Percentiles rank a stretch among this genome's conserved stretches.
These are phyloP conservation scores for Bigelowiella natans DNA, from an alignment of 78 protist genomes.

Conservation along the genomic window DNA sequence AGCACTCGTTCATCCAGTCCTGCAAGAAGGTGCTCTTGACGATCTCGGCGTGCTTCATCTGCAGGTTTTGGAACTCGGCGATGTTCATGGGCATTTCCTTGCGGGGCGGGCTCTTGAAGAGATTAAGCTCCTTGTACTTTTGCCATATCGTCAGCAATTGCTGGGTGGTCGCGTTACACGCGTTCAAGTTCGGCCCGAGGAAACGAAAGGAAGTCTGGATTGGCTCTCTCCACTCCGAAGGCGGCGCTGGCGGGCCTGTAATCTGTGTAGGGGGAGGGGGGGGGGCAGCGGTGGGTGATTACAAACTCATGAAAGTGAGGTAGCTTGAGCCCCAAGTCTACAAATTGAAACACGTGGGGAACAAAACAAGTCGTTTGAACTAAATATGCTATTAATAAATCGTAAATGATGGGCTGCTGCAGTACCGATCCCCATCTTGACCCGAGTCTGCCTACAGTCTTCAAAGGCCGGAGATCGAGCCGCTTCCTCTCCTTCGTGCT, in stretches of 20 bases:
- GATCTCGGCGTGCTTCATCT: neutral
- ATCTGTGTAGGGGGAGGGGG: too few relatives aligned
- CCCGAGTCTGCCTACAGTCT: too few relatives aligned
- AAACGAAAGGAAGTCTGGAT: neutral
- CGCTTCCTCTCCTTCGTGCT: too few relatives aligned
- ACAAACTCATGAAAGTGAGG: too few relatives aligned
- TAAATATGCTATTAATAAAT: too few relatives aligned
- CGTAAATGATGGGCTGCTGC: too few relatives aligned
- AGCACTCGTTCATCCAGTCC: neutral
- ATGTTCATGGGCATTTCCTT: neutral
- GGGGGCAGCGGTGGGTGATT: too few relatives aligned
- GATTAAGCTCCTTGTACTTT: neutral
- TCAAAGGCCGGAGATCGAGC: too few relatives aligned
- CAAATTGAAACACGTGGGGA: too few relatives aligned
- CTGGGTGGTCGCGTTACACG: neutral
- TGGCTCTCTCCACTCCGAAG: neutral
- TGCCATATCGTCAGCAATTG: neutral
- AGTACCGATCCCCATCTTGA: too few relatives aligned
- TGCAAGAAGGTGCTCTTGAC: neutral
- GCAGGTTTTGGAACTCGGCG: neutral
- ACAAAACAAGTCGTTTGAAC: too few relatives aligned
- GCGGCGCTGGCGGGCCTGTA: neutral
- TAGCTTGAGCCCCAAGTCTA: too few relatives aligned
- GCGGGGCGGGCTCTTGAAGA: neutral
- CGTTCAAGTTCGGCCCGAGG: neutral